Percentiles rank a stretch among this genome's conserved stretches.
Evolutionary conservation across 192 early-diverging fungal genomes (phyloP).

Genomic region (Gigaspora rosea): DNA sequence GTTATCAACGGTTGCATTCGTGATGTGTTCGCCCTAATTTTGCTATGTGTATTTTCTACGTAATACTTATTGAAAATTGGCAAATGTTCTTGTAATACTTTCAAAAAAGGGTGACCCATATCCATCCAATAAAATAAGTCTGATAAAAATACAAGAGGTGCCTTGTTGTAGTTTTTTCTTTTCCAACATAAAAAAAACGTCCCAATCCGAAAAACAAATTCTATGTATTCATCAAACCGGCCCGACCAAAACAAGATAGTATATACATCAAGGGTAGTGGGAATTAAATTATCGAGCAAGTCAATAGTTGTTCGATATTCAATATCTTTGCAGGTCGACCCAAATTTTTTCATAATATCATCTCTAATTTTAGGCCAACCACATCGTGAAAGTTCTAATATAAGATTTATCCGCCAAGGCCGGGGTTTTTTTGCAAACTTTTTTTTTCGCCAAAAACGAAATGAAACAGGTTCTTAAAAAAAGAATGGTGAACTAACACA

Average conservation of each 20-base stretch:
- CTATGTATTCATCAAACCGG: neutral
- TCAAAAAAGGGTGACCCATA: neutral
- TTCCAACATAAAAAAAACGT: neutral
- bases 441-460: conserved; percentile 1
- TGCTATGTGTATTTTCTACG: conserved; percentile 15
- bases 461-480: conserved; percentile 15
- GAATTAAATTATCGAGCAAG: neutral
- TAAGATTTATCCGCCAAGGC: neutral
- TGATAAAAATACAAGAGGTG: conserved; percentile 14
- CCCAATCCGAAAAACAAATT: neutral
- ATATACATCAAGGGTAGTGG: neutral
- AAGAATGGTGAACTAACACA: neutral
- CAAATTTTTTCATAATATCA: neutral
- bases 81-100: conserved; percentile 1
- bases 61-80: conserved; percentile 11
- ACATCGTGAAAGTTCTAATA: neutral
- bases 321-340: neutral
- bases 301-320: neutral
- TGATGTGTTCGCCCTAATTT: neutral
- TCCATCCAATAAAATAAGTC: conserved; percentile 11
- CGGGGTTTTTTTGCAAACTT: neutral
- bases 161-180: conserved; percentile 30
- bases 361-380: neutral
- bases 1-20: neutral
- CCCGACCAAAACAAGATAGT: neutral